Evolutionary conservation across 2,329 filamentous ascomycete species (phyloP), one percentile per base, ranked within the genome.

Genomic region (Ophiostoma sp.): DNA sequence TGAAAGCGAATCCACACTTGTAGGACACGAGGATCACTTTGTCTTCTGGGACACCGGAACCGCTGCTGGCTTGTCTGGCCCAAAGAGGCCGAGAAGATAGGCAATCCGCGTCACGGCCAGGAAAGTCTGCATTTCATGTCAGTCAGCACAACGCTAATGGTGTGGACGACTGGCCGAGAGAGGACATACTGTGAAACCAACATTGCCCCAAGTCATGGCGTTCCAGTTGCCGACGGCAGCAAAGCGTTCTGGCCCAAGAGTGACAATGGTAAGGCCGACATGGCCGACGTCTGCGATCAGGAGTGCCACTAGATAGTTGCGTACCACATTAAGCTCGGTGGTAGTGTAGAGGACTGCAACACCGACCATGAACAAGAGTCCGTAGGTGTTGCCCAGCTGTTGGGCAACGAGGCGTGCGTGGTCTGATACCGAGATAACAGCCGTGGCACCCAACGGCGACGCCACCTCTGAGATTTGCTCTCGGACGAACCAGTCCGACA

Each of bases 301-400:
- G 36, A 91, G 79, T 7, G 86, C 88, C 66, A 88, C 76, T 41
- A 92, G 79, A 74, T 91, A 92, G 74, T 84, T 87, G 64, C 84
- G 82, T 41, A 92, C 83, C 2, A 92, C 87, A 71, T 81, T 86
- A 67, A 85, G 76, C 78, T 92, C 89, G 14, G 79, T 84, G 2
- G 86, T 89, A 5, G 85, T 83, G 74, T 86, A 85, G 12, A 91
- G 79, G 16, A 91, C 82, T 4, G 83, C 87, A 7, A 90, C 74
- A 3, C 86, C 89, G 4, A 91, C 76, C 69, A 91, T 79, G 70
- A 84, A 86, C 64, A 91, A 79, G 12, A 92, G 81, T 0, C 88
- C 82, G 73, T 91, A 92, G 27, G 87, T 76, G 73, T 92, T 92
- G 62, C 87, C 89, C 16, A 92, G 81, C 77, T 92, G 88, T 73